Evolutionary conservation across 2,329 filamentous ascomycete genomes (phyloP).

Genomic region (Aphanoascus verrucosus): DNA sequence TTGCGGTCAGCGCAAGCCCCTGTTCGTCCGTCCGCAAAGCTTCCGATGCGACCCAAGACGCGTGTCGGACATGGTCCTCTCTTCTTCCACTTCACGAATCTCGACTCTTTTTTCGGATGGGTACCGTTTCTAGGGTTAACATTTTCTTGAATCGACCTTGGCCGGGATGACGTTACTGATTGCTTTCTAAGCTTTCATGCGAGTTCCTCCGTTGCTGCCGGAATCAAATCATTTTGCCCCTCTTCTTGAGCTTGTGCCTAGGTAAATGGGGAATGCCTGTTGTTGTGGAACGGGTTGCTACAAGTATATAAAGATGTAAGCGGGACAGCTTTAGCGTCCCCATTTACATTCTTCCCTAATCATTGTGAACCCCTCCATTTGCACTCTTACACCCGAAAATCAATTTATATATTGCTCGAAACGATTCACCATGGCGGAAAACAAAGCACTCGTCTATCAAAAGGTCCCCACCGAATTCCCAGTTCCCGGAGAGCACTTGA

Average conservation of each 20-base stretch:
- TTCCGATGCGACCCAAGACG: too few species aligned
- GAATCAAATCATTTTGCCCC: neutral
- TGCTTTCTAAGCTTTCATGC: neutral
- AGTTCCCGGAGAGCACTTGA: slow-evolving; percentile 58
- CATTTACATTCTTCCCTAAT: neutral
- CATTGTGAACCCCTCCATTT: neutral
- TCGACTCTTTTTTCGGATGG: neutral
- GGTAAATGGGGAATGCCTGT: neutral
- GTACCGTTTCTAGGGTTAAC: neutral
- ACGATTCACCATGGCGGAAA: slow-evolving; percentile 32
- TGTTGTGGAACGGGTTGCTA: neutral
- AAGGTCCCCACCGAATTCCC: slow-evolving; percentile 56
- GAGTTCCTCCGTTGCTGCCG: neutral
- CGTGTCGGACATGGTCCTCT: too few species aligned
- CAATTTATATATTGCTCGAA: neutral
- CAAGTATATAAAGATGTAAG: neutral
- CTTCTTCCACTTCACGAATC: neutral
- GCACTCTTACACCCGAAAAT: neutral
- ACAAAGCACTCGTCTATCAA: slow-evolving; percentile 69
- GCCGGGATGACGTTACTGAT: slow-evolving; percentile 4
- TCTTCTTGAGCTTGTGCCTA: neutral
- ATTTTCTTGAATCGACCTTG: slow-evolving; percentile 2
- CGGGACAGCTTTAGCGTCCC: neutral
- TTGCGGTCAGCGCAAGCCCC: too few species aligned
- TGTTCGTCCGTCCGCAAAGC: too few species aligned